These are phyloP conservation scores for Heritiera littoralis DNA, from an alignment of 345 rosid species.

Conservation along the genomic window DNA sequence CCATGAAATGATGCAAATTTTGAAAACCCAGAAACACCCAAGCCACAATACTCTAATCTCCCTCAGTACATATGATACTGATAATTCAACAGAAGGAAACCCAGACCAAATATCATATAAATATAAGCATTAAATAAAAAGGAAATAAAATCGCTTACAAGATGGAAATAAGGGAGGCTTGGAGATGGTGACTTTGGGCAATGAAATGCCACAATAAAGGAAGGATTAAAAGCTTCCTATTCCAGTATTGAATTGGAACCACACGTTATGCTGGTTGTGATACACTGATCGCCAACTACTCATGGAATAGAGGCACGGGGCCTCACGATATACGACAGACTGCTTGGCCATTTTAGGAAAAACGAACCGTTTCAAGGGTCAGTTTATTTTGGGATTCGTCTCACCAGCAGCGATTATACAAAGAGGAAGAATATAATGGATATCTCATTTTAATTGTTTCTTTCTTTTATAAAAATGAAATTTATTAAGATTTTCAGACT, in stretches of 20 bases:
- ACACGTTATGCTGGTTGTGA: slow-evolving; percentile 1
- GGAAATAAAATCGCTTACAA: not conserved
- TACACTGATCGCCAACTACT: not conserved
- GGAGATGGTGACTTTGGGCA: not conserved
- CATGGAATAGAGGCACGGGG: not conserved
- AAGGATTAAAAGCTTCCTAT: not conserved
- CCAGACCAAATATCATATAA: not conserved
- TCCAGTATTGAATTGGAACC: slow-evolving; percentile 1
- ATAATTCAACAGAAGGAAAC: not conserved
- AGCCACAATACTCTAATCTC: not conserved
- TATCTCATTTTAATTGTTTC: not conserved
- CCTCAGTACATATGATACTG: not conserved
- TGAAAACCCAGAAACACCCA: not conserved
- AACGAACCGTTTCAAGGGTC: slow-evolving; percentile 3
- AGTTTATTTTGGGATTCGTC: not conserved
- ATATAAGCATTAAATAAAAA: not conserved
- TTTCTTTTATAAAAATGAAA: not conserved
- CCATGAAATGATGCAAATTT: slow-evolving; percentile 38
- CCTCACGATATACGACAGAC: not conserved
- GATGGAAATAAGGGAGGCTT: not conserved
- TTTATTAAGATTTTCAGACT: not conserved
- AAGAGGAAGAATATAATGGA: not conserved
- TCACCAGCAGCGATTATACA: not conserved
- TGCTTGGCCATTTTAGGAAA: not conserved
- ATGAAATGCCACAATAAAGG: not conserved